Conservation (phyloP, 495 filamentous ascomycete genomes). For the Clavariopsis aquatica region DNA sequence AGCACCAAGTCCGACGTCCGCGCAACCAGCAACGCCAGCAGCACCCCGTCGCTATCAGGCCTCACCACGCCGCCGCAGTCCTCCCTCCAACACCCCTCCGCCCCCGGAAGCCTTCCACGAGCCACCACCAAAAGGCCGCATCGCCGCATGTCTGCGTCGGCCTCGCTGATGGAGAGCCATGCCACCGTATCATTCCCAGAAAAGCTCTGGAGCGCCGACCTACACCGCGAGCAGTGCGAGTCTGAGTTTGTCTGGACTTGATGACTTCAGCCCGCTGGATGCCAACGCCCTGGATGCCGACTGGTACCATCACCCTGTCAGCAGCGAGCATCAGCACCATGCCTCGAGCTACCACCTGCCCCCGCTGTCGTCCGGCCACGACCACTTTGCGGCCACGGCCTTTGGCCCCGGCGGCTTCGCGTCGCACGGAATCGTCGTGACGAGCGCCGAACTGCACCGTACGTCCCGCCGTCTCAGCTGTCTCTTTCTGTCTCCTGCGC, state of each 20-base stretch:
- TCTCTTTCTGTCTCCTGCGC: neutral
- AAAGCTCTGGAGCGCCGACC: slow-evolving; percentile 28
- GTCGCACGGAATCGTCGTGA: slow-evolving; percentile 15
- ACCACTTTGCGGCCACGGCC: slow-evolving; percentile 1
- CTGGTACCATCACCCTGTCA: slow-evolving; percentile 17
- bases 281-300: slow-evolving; percentile 25
- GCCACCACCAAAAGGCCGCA: neutral
- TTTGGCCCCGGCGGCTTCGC: slow-evolving; percentile 5
- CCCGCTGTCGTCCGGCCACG: slow-evolving; percentile 20
- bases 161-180: slow-evolving; percentile 35
- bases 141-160: slow-evolving; percentile 10
- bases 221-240: slow-evolving; percentile 30
- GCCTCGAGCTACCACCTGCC: neutral
- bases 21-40: neutral
- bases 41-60: neutral
- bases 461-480: neutral
- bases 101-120: neutral
- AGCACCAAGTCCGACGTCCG: neutral
- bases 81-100: neutral
- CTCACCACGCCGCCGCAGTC: neutral
- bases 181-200: slow-evolving; percentile 14
- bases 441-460: slow-evolving; percentile 10
- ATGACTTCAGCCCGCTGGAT: slow-evolving; percentile 17
- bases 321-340: neutral
- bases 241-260: slow-evolving; percentile 38